Percentiles rank a stretch among this genome's conserved stretches.
Conservation (phyloP, 345 rosid species). For the Populus alba region DNA sequence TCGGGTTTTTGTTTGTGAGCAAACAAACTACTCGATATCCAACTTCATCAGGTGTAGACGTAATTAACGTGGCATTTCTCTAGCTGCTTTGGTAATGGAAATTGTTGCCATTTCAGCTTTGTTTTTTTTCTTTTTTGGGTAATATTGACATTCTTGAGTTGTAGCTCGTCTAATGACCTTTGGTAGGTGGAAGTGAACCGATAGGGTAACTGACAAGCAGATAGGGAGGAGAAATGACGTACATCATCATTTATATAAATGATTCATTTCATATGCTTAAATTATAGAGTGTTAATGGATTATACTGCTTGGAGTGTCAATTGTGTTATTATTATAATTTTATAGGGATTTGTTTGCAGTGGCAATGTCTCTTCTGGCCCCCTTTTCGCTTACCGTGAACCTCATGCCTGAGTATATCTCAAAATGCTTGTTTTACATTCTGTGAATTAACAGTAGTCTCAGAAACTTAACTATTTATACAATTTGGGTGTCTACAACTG, state of each 20-base stretch:
- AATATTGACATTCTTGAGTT: background rate
- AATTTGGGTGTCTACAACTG: background rate
- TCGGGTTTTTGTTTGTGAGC: background rate
- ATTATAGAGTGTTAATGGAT: background rate
- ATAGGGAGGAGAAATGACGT: background rate
- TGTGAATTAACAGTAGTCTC: background rate
- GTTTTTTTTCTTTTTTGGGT: no score
- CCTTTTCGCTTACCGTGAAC: background rate
- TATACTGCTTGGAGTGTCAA: no score
- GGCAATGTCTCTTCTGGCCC: no score
- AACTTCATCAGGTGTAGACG: background rate
- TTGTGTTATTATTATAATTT: background rate
- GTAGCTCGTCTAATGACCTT: background rate
- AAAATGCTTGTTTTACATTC: background rate
- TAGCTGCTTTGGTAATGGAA: background rate
- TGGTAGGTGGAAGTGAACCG: background rate
- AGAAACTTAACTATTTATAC: background rate
- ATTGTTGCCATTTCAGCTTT: background rate
- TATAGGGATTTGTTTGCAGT: background rate
- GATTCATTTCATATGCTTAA: background rate
- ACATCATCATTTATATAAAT: background rate
- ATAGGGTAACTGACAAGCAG: background rate
- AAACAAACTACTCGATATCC: background rate
- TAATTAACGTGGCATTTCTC: background rate
- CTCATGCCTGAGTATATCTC: background rate